Evolutionary conservation across 495 filamentous ascomycete genomes (phyloP), one percentile per base, ranked within the genome.

Genomic region (Aspergillus hancockii): DNA sequence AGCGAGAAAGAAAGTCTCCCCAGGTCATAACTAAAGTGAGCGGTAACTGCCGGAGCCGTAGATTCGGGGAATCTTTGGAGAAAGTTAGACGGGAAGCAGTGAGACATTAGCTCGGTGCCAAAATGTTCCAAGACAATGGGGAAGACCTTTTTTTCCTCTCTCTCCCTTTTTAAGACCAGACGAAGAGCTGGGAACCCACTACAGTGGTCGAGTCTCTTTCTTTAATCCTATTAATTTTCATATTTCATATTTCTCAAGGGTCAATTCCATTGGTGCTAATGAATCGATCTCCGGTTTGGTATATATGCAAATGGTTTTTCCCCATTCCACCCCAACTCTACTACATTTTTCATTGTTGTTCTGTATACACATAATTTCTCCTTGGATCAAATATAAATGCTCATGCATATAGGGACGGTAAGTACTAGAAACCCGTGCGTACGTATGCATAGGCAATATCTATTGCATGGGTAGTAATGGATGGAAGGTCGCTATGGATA

Each of bases 401-500:
- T 18, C 38, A 47, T 47, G 43, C 19, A 22, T 9, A 47, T 47
- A 47, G 43, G 23, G 43, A 19, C 43, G 43, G 43, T 47, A 47
- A 47, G 43, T 23, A 40, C 16, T 40, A 22, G 19, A 9, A 47
- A 47, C 43, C 13, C 19, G 8, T 47, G 43, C 43, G 7, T 47
- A 47, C 43, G 43, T 47, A 47, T 47, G 19, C 19, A 47, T 47
- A 14, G 43, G 23, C 19, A 3, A 47, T 22, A 23, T 6, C 8
- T 47, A 47, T 47, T 47, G 8, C 43, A 47, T 47, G 8, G 9
- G 28, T 41, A 43, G 36, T 52, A 38, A 32, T n/a, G n/a, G n/a
- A n/a, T n/a, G n/a, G n/a, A 18, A 53, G 36, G 43, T 40, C 18
- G 30, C 28, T 54, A 54, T 43, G 21, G 21, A 60, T 59, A 59